Base-by-base conservation (phyloP, 2,329 filamentous ascomycete genomes). In the Botrytis porri region DNA sequence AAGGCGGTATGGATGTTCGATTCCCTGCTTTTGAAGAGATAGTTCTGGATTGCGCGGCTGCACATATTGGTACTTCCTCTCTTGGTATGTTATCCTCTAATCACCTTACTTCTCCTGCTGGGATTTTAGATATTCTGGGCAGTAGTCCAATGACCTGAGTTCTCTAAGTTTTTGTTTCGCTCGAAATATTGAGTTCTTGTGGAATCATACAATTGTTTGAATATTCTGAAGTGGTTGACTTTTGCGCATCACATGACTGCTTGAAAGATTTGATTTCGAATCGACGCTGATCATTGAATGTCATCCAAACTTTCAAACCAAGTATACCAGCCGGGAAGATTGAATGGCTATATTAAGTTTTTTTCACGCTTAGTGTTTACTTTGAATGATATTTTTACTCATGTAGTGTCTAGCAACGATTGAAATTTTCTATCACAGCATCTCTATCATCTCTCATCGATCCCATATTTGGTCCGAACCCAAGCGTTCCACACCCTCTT, bases 401-500 rank as follows among this genome's bases (percentile, higher is more conserved):
- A 62, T n/a, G 3, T 9, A n/a, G 35, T n/a, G 35, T 37, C 32
- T 54, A 89, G 88, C 85, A 12, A 90, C 89, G 0, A 84, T 91
- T 10, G 89, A 91, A 76, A 85, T 87, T 0, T 85, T 91, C 25
- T 91, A 91, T 76, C 88, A 91, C 76, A 88, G 88, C 4, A 86
- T 91, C 10, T 86, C 88, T 51, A 89, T 91, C 14, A 81, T 91
- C 2, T 90, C 88, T 0, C 90, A 87, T 67, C 85, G 89, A n/a
- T 75, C 78, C 1, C 77, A 75, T 70, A 69, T 64, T 18, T 75
- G 74, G 73, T 75, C 74, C 35, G 71, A 74, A 18, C 74, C 77
- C 16, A 72, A 74, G 29, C 73, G 74, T 2, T 76, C 77, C 51
- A 77, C 78, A 3, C 67, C 71, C 20, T 75, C 78, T 22, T 78